Conservation (phyloP, 495 filamentous ascomycete species). For the Usnea hakonensis region DNA sequence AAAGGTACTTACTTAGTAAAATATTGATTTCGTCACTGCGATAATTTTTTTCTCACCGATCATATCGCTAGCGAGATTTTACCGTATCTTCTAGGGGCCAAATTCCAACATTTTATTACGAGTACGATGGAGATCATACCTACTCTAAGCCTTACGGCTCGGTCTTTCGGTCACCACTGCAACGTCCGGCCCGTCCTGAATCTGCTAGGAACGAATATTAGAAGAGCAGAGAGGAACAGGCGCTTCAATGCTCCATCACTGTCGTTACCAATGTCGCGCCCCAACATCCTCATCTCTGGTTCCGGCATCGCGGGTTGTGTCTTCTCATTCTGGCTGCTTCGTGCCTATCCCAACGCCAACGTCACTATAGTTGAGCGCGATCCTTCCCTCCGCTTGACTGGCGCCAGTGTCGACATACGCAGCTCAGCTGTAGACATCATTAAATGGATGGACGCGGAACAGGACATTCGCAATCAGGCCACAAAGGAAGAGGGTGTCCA, state of each 20-base stretch:
- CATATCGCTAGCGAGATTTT: too few relatives aligned
- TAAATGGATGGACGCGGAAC: constrained; percentile 29
- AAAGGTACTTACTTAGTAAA: too few relatives aligned
- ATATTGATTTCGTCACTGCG: too few relatives aligned
- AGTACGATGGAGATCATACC: too few relatives aligned
- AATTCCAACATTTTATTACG: too few relatives aligned
- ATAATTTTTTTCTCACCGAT: too few relatives aligned
- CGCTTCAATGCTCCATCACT: not conserved
- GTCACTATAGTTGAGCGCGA: constrained; percentile 30
- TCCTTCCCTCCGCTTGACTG: constrained; percentile 27
- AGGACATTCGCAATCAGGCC: constrained; percentile 20
- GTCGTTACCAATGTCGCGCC: constrained; percentile 1
- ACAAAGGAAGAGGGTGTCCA: constrained; percentile 25
- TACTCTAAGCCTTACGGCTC: too few relatives aligned
- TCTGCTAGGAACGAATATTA: not conserved
- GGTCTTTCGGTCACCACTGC: too few relatives aligned
- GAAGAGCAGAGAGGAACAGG: not conserved
- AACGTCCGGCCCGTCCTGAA: not conserved
- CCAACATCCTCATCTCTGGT: constrained; percentile 29
- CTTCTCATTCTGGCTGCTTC: constrained; percentile 22
- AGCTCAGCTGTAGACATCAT: constrained; percentile 30
- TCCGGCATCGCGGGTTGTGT: constrained; percentile 24
- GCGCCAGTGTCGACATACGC: constrained; percentile 34
- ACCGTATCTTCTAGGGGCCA: too few relatives aligned
- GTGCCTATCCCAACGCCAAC: constrained; percentile 19